phyloP scores from a whole-genome alignment of 306 rosid genomes.

The Carpinus viminea region DNA sequence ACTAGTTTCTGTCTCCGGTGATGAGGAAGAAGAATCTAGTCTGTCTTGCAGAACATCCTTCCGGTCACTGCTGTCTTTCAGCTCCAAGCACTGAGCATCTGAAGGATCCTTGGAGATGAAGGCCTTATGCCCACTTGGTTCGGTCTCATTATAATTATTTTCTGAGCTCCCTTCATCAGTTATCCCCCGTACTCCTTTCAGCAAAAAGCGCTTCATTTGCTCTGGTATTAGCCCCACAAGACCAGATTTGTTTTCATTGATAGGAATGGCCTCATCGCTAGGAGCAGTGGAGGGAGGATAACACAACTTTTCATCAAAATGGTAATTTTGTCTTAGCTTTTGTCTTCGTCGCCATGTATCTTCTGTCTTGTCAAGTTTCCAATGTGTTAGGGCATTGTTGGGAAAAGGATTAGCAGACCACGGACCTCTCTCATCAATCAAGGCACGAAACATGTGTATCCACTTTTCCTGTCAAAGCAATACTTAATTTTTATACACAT shows the following conservation, averaged over 20 bases:
- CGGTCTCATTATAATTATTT: conserved; percentile 52
- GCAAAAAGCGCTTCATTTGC: conserved; percentile 87
- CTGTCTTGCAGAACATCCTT: conserved; percentile 65
- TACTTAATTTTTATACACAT: conserved; percentile 18
- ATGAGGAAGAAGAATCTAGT: conserved; percentile 55
- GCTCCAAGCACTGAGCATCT: conserved; percentile 56
- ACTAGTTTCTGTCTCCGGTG: conserved; percentile 68
- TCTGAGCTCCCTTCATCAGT: conserved; percentile 84
- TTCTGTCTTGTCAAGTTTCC: conserved; percentile 98
- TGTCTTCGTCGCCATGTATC: conserved; percentile 87
- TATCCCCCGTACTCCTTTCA: conserved; percentile 82
- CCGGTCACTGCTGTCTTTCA: conserved; percentile 60
- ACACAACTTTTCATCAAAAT: conserved; percentile 87
- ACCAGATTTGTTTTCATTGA: conserved; percentile 62
- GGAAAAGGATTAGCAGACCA: conserved; percentile 95
- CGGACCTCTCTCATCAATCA: conserved; percentile 98
- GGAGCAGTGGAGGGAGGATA: conserved; percentile 57
- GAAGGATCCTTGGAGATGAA: conserved; percentile 48
- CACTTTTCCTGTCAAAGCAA: conserved; percentile 81
- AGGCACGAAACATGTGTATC: conserved; percentile 93
- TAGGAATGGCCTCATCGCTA: conserved; percentile 44
- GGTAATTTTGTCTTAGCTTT: conserved; percentile 83
- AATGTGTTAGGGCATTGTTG: conserved; percentile 60
- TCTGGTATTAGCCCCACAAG: conserved; percentile 81
- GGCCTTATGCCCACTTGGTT: conserved; percentile 53